Evolutionary conservation across 2,329 filamentous ascomycete species (phyloP).

Genomic region (Thyridium curvatum): DNA sequence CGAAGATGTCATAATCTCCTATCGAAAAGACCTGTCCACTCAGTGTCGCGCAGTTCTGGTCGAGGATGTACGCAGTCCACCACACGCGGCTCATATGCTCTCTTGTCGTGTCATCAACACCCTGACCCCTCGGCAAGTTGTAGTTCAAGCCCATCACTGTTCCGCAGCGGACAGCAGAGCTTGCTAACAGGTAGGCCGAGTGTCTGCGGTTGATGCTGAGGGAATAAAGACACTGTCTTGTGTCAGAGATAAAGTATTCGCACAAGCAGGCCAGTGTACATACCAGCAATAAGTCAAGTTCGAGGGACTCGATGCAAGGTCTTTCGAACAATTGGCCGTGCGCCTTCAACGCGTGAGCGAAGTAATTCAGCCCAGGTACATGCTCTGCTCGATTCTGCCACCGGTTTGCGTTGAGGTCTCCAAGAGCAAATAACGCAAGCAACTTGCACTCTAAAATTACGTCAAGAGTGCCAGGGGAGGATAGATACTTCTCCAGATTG

Average conservation of each 20-base stretch:
- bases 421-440: conserved; percentile 4
- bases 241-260: neutral
- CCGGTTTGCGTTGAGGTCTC: conserved; percentile 4
- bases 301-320: neutral
- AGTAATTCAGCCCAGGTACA: conserved; percentile 4
- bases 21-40: conserved; percentile 41
- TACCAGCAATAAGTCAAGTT: conserved; percentile 3
- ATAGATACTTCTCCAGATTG: too few species aligned
- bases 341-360: neutral
- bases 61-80: conserved; percentile 37
- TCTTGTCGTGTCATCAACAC: conserved; percentile 25
- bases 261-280: too few species aligned
- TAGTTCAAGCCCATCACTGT: conserved; percentile 37
- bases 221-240: conserved; percentile 5
- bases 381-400: neutral
- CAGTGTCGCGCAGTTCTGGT: conserved; percentile 41
- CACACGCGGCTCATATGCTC: conserved; percentile 34
- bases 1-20: conserved; percentile 39
- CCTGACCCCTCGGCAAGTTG: conserved; percentile 27
- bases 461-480: too few species aligned
- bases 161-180: conserved; percentile 34
- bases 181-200: conserved; percentile 21
- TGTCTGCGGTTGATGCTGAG: conserved; percentile 6
- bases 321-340: conserved; percentile 2
- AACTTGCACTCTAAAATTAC: conserved; percentile 1